A percentile compares a stretch with the other conserved stretches of the same genome.
phyloP scores from a whole-genome alignment of 495 filamentous ascomycete species.

The Neurospora sp. region DNA sequence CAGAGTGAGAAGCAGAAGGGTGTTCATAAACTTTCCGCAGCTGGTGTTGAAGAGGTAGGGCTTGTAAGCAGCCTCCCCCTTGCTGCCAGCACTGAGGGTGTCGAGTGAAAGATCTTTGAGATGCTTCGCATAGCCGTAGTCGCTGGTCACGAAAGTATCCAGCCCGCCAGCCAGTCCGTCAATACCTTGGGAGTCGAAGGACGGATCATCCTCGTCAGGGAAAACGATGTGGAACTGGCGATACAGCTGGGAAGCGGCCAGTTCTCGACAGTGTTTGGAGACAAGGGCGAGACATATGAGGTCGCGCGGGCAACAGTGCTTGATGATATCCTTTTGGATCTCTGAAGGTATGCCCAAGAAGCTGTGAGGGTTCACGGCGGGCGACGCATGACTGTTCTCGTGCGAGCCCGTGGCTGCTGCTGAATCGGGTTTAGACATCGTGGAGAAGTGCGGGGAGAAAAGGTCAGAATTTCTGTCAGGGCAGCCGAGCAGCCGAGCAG shows the following conservation, averaged over 20 bases:
- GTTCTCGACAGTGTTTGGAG: slow-evolving; percentile 41
- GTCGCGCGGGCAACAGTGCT: slow-evolving; percentile 34
- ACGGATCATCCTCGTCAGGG: slow-evolving; percentile 41
- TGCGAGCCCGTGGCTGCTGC: slow-evolving; percentile 9
- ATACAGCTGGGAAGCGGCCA: slow-evolving; percentile 48
- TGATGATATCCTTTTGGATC: slow-evolving; percentile 41
- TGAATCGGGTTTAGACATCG: background rate
- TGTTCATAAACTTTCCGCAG: slow-evolving; percentile 54
- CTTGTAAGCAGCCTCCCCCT: slow-evolving; percentile 36
- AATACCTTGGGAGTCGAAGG: slow-evolving; percentile 31
- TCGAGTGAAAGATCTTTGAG: slow-evolving; percentile 42
- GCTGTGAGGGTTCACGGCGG: slow-evolving; percentile 4
- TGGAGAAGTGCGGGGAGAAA: background rate
- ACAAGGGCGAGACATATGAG: slow-evolving; percentile 45
- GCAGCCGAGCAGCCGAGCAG: background rate
- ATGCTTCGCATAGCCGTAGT: slow-evolving; percentile 49
- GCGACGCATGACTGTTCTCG: background rate
- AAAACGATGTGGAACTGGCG: slow-evolving; percentile 48
- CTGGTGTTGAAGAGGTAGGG: slow-evolving; percentile 36
- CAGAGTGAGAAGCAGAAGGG: slow-evolving; percentile 44
- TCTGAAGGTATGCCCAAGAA: slow-evolving; percentile 40
- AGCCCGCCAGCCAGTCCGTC: slow-evolving; percentile 45
- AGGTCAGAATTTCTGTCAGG: background rate
- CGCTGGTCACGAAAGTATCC: slow-evolving; percentile 49
- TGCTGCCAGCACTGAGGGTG: slow-evolving; percentile 32